phyloP scores from a whole-genome alignment of 257 asterid genomes.

The Datura wrightii region DNA sequence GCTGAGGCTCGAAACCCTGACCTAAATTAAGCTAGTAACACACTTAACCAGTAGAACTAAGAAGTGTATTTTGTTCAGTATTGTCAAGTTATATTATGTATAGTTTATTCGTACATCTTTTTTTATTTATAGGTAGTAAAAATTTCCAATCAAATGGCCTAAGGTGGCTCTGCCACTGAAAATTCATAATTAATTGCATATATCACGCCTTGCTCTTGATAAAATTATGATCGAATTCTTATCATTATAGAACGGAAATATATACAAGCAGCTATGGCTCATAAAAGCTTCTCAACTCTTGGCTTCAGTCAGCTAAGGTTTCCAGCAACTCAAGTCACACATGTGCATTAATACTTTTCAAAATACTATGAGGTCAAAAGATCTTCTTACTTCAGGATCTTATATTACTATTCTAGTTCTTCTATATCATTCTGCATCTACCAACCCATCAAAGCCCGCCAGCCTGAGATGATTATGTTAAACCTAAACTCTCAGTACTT shows the following conservation, averaged over 20 bases:
- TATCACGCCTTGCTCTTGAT: neutral
- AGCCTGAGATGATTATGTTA: constrained; percentile 8
- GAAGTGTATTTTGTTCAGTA: neutral
- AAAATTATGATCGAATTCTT: neutral
- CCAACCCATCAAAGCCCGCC: neutral
- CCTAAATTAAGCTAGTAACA: constrained; percentile 15
- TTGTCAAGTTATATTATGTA: neutral
- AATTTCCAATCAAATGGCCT: neutral
- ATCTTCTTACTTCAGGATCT: constrained; percentile 22
- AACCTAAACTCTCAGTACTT: constrained; percentile 18
- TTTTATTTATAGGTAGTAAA: neutral
- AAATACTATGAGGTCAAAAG: neutral
- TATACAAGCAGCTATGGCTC: neutral
- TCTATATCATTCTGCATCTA: neutral
- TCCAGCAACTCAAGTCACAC: neutral
- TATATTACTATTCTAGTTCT: neutral
- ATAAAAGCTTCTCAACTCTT: constrained; percentile 16
- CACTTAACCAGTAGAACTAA: neutral
- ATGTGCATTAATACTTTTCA: neutral
- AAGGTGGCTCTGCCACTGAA: neutral
- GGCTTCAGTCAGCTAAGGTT: constrained; percentile 1
- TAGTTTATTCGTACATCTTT: neutral
- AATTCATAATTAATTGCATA: constrained; percentile 14
- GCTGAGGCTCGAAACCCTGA: neutral
- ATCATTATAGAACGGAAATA: neutral